Evolutionary conservation across 805 yeast genomes (phyloP), one percentile per base, ranked within the genome.

Genomic region (Yarrowia keelungensis): DNA sequence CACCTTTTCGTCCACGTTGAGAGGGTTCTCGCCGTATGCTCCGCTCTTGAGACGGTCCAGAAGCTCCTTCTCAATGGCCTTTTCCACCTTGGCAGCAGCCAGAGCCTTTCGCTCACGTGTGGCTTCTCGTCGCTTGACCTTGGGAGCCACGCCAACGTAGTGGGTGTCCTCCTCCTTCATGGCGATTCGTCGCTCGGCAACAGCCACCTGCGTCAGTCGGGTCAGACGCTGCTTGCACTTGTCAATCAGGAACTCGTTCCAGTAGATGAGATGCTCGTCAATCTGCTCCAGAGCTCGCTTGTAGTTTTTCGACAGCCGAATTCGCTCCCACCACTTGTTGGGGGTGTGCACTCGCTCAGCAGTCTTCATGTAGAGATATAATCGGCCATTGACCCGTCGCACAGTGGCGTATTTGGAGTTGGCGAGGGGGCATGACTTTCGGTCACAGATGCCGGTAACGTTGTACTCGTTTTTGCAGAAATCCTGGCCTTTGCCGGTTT

Each of bases 311-410:
- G 95, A 90, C 70, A 95, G 83, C 78, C 89, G 90, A 76, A 95
- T 89, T 75, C 98, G 86, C 80, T 95, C 98, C 99, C 99, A 95
- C 77, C 91, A 81, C 74, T 90, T 89, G 53, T 90, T 87, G 14
- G 99, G 99, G 71, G 92, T 90, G 77, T 95, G 98, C 22, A 97
- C 96, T 80, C 99, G 87, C 81, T 95, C 99, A 0, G 96, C 97
- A 1, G 98, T 95, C 78, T 95, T 95, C 92, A 95, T 95, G 80
- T 95, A 95, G 7, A 78, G 71, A 56, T 76, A 78, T 45, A 77
- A 73, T 59, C 75, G 71, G 38, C 81, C 81, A 59, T 78, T 75
- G 22, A 78, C 75, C 69, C 68, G 72, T 47, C 79, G 73, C 19
- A 78, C 80, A 0, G 81, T 77, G 39, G 81, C 80, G 66, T 78